Evolutionary conservation across 2,329 filamentous ascomycete species (phyloP).

Genomic region (Ophiocordyceps camponoti-saundersi): DNA sequence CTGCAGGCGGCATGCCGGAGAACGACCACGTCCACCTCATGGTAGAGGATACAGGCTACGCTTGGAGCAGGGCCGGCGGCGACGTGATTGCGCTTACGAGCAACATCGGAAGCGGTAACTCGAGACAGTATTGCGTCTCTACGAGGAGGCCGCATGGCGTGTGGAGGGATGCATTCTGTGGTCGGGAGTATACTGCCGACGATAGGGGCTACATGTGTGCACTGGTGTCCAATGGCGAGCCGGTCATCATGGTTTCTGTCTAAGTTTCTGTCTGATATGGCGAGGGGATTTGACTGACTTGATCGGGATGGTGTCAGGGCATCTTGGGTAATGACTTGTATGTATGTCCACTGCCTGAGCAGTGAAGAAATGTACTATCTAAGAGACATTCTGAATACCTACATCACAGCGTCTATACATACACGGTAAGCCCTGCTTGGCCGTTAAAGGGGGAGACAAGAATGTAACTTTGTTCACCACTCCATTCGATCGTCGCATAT

Average conservation of each 20-base stretch:
- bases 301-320: too few relatives aligned
- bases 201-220: conserved; percentile 23
- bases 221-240: conserved; percentile 21
- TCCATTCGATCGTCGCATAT: conserved; percentile 44
- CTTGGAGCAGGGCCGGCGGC: conserved; percentile 25
- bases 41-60: conserved; percentile 22
- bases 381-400: too few relatives aligned
- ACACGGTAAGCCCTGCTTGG: not conserved
- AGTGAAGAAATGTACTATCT: too few relatives aligned
- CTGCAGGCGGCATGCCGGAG: conserved; percentile 22
- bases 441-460: too few relatives aligned
- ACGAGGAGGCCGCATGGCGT: conserved; percentile 16
- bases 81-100: conserved; percentile 27
- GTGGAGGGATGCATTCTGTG: conserved; percentile 23
- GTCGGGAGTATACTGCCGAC: conserved; percentile 18
- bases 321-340: too few relatives aligned
- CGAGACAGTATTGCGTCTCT: conserved; percentile 23
- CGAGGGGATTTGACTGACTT: too few relatives aligned
- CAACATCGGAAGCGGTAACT: conserved; percentile 21
- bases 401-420: not conserved
- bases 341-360: too few relatives aligned
- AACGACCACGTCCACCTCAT: conserved; percentile 27
- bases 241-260: conserved; percentile 14
- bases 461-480: conserved; percentile 14
- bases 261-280: not conserved